Base-by-base conservation (phyloP, 441 rosid species). In the Erodium chrysanthum region DNA sequence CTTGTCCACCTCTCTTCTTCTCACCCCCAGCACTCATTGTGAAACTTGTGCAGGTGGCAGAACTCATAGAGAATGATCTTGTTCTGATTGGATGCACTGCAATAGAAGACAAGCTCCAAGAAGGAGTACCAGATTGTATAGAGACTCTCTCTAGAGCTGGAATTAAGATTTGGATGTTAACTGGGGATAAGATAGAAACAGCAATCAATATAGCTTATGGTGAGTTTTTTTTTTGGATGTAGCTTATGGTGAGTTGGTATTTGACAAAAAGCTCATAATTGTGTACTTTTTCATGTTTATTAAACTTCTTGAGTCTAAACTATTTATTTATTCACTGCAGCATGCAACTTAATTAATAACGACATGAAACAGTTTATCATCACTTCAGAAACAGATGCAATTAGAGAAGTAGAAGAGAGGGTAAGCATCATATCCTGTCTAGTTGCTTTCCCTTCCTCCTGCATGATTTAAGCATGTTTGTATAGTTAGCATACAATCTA, bases 51-150 rank as follows among this genome's bases (percentile, higher is more conserved):
- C 77, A 95, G 99, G 97, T 92, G 62, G 91, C 93, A 31, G 97
- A 95, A 81, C 86, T 87, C 71, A 84, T 95, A 59, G 99, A 95
- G 71, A 88, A 86, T 79, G 92, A 95, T 77, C 96, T 95, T 70
- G 75, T 75, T 76, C 80, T 95, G 82, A 95, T 95, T 73, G 99
- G 99, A 31, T 76, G 84, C 76, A 95, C 99, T 73, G 99, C 99
- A 15, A 95, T 95, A 78, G 99, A 95, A 86, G 99, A 95, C 82
- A 95, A 95, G 72, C 98, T 95, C 82, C 99, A 95, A 80, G 99
- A 95, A 83, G 99, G 98, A 73, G 99, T 95, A 33, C 99, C 99
- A 63, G 73, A 70, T 80, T 95, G 99, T 80, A 95, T 95, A 75
- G 92, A 95, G 83, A 95, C 97, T 75, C 97, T 95, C 77, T 81